A percentile compares a stretch with the other conserved stretches of the same genome.
These are phyloP conservation scores for Starmerella davenportii DNA, from an alignment of 805 yeast species.

Conservation along the genomic window DNA sequence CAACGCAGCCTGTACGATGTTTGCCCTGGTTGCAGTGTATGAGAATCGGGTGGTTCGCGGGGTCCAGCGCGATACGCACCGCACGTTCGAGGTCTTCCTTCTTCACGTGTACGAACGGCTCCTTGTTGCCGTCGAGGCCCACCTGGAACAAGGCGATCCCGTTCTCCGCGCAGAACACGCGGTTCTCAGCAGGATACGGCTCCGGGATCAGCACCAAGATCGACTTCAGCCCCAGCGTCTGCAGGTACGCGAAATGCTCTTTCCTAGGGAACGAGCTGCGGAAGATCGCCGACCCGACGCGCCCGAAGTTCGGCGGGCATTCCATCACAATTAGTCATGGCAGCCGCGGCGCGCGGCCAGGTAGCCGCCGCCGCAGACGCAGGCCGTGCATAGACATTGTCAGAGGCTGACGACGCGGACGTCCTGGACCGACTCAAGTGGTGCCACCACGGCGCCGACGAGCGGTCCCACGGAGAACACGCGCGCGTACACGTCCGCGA, in stretches of 20 bases:
- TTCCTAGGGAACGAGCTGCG: constrained; percentile 79
- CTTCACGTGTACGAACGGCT: constrained; percentile 28
- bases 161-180: constrained; percentile 40
- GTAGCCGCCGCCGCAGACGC: no score
- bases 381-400: no score
- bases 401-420: no score
- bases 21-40: constrained; percentile 95
- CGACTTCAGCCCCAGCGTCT: constrained; percentile 45
- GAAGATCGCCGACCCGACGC: constrained; percentile 61
- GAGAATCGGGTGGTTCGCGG: constrained; percentile 75
- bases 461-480: constrained; percentile 6
- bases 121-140: constrained; percentile 84
- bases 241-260: constrained; percentile 59
- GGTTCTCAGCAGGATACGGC: constrained; percentile 66
- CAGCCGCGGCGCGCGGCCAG: no score
- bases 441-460: constrained; percentile 12
- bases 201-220: constrained; percentile 79
- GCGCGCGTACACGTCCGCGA: constrained; percentile 9
- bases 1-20: constrained; percentile 90
- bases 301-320: constrained; percentile 75
- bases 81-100: constrained; percentile 60
- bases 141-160: constrained; percentile 62
- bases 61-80: constrained; percentile 60
- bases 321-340: constrained; percentile 9
- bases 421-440: no score